Percentiles rank a stretch among this genome's conserved stretches.
These are phyloP conservation scores for Phytophthora cajani DNA, from an alignment of 352 stramenopile species.

Conservation along the genomic window DNA sequence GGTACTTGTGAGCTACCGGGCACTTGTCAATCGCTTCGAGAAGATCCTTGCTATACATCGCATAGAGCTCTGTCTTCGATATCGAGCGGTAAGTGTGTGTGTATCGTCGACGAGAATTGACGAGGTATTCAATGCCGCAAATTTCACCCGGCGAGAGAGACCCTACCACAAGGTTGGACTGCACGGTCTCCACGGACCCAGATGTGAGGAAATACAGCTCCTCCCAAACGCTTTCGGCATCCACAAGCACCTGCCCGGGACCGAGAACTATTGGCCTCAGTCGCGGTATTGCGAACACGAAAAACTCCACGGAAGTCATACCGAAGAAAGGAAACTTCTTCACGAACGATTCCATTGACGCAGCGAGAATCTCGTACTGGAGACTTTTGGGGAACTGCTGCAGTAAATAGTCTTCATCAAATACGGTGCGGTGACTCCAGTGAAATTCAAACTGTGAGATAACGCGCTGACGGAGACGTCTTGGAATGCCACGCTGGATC, in stretches of 20 bases:
- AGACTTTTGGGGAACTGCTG: slow-evolving; percentile 71
- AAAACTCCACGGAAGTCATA: slow-evolving; percentile 78
- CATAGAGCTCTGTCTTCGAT: slow-evolving; percentile 72
- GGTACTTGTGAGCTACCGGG: slow-evolving; percentile 67
- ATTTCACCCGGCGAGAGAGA: slow-evolving; percentile 71
- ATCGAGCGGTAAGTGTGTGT: slow-evolving; percentile 70
- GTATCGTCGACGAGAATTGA: slow-evolving; percentile 58
- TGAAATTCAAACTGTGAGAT: slow-evolving; percentile 87
- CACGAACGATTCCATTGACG: slow-evolving; percentile 80
- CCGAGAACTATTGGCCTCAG: slow-evolving; percentile 71
- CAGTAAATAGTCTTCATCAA: slow-evolving; percentile 75
- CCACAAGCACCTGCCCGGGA: slow-evolving; percentile 64
- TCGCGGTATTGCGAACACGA: slow-evolving; percentile 67
- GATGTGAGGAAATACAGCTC: slow-evolving; percentile 78
- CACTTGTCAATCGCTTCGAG: slow-evolving; percentile 67
- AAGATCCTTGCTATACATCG: slow-evolving; percentile 70
- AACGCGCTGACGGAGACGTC: slow-evolving; percentile 66
- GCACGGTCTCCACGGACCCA: slow-evolving; percentile 66
- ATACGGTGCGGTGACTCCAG: slow-evolving; percentile 74
- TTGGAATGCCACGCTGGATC: slow-evolving; percentile 69
- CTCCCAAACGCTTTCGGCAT: slow-evolving; percentile 84
- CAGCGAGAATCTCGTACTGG: slow-evolving; percentile 82
- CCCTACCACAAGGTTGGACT: slow-evolving; percentile 63
- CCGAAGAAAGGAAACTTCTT: slow-evolving; percentile 82
- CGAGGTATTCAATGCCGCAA: slow-evolving; percentile 81